Base-by-base conservation (phyloP, 495 filamentous ascomycete genomes). In the Podospora didyma region DNA sequence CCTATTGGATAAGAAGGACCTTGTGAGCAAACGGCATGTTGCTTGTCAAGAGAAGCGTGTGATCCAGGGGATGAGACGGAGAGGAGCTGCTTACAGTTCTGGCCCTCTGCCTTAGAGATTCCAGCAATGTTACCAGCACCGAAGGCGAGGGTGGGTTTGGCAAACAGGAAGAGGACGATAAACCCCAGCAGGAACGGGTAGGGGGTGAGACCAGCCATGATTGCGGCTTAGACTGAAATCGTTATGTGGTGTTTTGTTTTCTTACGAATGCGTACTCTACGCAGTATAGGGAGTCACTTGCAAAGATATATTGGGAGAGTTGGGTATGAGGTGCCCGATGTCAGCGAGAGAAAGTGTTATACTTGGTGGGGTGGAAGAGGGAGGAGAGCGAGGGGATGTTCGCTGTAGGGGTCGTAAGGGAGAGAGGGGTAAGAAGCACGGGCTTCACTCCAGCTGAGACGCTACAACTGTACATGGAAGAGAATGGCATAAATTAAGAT, bases 101-200 rank as follows among this genome's bases (percentile, higher is more conserved):
- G 75, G 54, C 91, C 92, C 65, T 92, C 90, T 50, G 93, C 81
- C 61, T 81, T 84, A 48, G 90, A 85, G 51, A 89, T 81, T 6
- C 87, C 67, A 52, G 83, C 83, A 62, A 95, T 93, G 69, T 93
- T 94, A 37, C 90, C 90, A 52, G 92, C 92, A 22, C 92, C 92
- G 64, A 96, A 96, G 11, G 88, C 92, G 65, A 86, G 73, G 2
- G 85, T 78, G 14, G 89, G 88, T 39, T 79, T 73, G 20, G 83
- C 80, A 44, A 79, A 79, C 57, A 87, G 72, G 56, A 82, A 73
- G 24, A 92, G 69, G 21, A 89, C 63, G 49, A 89, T 47, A 46
- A 78, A 69, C 57, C 68, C 70, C 49, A 77, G 66, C 12, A 78
- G 57, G 51, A 78, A 59, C 51, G 70, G 72, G 67, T 69, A 72